Evolutionary conservation across 73 alveolate species (phyloP), one percentile per base, ranked within the genome.

Genomic region (Paramecium sexaurelia): DNA sequence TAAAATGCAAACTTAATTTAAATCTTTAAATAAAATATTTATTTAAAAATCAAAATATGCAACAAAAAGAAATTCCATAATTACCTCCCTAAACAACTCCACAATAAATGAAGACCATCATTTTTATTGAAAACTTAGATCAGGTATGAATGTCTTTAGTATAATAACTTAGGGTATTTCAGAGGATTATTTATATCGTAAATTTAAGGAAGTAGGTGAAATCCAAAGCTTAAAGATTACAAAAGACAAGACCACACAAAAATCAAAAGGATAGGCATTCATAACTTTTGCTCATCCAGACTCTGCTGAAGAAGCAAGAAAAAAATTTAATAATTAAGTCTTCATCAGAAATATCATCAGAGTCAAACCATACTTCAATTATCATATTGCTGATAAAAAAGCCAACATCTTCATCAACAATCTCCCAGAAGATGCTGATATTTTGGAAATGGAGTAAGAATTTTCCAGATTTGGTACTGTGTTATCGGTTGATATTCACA

Each of bases 321-420:
- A 78, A 55, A 78, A 45, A 43, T 78, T 78, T 19, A 78, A 78
- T 43, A 78, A 78, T 78, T 20, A 0, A 45, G 75, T 78, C n/a
- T 78, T 78, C 73, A 78, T 78, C 55, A 78, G 35, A 45, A 78
- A 78, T 43, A 13, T 22, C 20, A 78, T 78, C 43, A 78, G 90
- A 78, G 90, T 78, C 17, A 78, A 78, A 22, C 75, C 90, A 29
- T 78, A 78, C 43, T 78, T 78, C 90, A 78, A 78, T 43, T 78
- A 78, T 78, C 90, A 78, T 24, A 78, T 11, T 39, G 90, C 90
- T 78, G 90, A 78, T 33, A 78, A 78, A 33, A 78, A 78, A 33
- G 90, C 90, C 29, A 78, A 78, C 51, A 78, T 78, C 90, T 78
- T 78, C 71, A 78, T 78, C n/a, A 78, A 78, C 90, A 78, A 78